Base-by-base conservation (phyloP, 768 basidiomycete species). In the Podaxis rugospora region DNA sequence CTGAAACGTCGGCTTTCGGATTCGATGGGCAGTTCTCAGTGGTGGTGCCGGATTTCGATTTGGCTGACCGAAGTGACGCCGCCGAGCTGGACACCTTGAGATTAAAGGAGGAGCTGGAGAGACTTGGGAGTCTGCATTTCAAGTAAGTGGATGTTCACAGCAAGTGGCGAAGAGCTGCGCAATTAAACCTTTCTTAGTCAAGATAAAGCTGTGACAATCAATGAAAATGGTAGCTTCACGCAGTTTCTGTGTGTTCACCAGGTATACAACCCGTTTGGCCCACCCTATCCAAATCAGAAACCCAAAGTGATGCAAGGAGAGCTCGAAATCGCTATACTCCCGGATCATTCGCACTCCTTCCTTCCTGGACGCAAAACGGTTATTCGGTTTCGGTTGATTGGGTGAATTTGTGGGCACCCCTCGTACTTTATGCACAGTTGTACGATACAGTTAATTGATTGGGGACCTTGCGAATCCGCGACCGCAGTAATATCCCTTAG, bases 321-420 rank as follows among this genome's bases (percentile, higher is more conserved):
- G 67, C 68, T 87, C 39, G 83, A 86, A 65, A 72, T 85, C 23
- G 75, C 76, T 10, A 71, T 83, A 28, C 67, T 85, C 13, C 78
- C 81, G 6, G 85, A 88, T 63, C 74, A 76, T 18, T 78, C 84
- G 5, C 86, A 88, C 67, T 66, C 42, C 5, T 72, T 79, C 62
- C 76, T 86, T 64, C 74, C 79, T n/a, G 86, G 86, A 42, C 78
- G 81, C 71, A 76, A 80, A 55, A 82, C 78, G 7, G 75, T 84
- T 63, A 71, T 86, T 61, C 78, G 80, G 42, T 83, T 84, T 70
- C 74, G 76, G 14, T 74, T 86, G 64, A 69, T 83, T 16, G 82
- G 83, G 53, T 80, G 66, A 74, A 21, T 9, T n/a, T 37, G 9
- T 39, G 18, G 18, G 21, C 37, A 9, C 21, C 21, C 2, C 4